Evolutionary conservation across 2,329 filamentous ascomycete species (phyloP).

Genomic region (Botrytis cinerea): DNA sequence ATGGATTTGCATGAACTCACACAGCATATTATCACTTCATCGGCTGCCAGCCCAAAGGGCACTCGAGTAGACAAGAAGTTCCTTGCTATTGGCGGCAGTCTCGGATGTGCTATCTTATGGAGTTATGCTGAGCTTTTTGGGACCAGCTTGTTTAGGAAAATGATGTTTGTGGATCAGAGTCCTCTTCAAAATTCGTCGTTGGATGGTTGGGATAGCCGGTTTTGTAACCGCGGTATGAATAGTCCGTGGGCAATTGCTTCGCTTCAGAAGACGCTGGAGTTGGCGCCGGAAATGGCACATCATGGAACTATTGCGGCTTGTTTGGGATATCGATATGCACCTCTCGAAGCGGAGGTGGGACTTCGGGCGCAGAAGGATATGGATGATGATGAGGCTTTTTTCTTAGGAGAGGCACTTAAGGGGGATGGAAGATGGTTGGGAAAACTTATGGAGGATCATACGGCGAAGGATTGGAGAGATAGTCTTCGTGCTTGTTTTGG

Average conservation of each 20-base stretch:
- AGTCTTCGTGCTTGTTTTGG: slow-evolving; percentile 37
- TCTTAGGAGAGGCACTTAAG: slow-evolving; percentile 38
- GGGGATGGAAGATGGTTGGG: slow-evolving; percentile 38
- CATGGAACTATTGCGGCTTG: slow-evolving; percentile 39
- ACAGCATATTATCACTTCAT: slow-evolving; percentile 22
- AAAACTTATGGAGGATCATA: slow-evolving; percentile 42
- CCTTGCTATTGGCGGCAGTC: slow-evolving; percentile 38
- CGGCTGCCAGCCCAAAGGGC: neutral
- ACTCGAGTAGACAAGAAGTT: slow-evolving; percentile 13
- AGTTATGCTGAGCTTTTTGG: slow-evolving; percentile 40
- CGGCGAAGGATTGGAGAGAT: slow-evolving; percentile 39
- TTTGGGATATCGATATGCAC: slow-evolving; percentile 37
- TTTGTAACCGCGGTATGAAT: slow-evolving; percentile 41
- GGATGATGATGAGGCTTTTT: slow-evolving; percentile 37
- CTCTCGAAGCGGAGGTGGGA: slow-evolving; percentile 28
- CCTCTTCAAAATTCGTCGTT: slow-evolving; percentile 39
- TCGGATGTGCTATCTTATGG: slow-evolving; percentile 42
- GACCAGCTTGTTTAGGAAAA: slow-evolving; percentile 35
- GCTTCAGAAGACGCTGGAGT: slow-evolving; percentile 35
- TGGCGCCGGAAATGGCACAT: slow-evolving; percentile 35
- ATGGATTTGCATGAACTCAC: slow-evolving; percentile 39
- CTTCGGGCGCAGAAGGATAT: neutral
- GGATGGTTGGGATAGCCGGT: slow-evolving; percentile 36
- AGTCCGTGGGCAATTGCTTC: slow-evolving; percentile 33
- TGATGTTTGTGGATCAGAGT: slow-evolving; percentile 41